Base-by-base conservation (phyloP, 208 protist genomes). In the Naegleria lovaniensis region DNA sequence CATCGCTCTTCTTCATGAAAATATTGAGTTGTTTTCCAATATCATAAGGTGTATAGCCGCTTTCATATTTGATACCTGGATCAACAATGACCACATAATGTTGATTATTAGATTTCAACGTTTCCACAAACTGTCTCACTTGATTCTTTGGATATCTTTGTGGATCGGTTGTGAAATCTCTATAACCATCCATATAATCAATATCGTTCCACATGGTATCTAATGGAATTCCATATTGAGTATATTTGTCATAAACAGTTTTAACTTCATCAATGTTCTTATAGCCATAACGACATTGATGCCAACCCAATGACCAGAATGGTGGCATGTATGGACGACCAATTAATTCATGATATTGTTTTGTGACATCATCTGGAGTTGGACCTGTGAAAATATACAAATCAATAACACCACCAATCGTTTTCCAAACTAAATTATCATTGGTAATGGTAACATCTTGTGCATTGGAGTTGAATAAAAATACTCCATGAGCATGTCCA, bases 131-230 rank as follows among this genome's bases (percentile, higher is more conserved):
- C n/a, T 33, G 5, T 76, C 90, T 38, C 5, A 93, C 51, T 55
- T 85, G 7, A 36, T 51, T 36, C 29, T 40, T 51, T 55, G 95
- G 84, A 55, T 93, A 97, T 40, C 59, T 52, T 38, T 91, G 86
- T 55, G 93, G 94, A 90, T 97, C 94, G 0, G 91, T 90, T 9
- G 96, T 95, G 59, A 96, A 97, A 83, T 96, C 94, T 52, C 88
- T 86, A 67, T 95, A 96, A 0, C 59, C 39, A 75, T 96, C 83
- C 96, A 97, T 97, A 91, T 97, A 96, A 90, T 96, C 95, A 67
- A 97, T 97, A 92, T 97, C 96, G 16, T 59, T 94, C 95, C 94
- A 97, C 55, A 96, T 94, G 43, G 91, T 88, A 29, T 85, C 92
- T 4, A 97, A 92, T 29, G 96, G 96, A 58, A 98, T 94, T 19